These are phyloP conservation scores for Clonostachys solani DNA, from an alignment of 2,329 filamentous ascomycete genomes.

Conservation along the genomic window DNA sequence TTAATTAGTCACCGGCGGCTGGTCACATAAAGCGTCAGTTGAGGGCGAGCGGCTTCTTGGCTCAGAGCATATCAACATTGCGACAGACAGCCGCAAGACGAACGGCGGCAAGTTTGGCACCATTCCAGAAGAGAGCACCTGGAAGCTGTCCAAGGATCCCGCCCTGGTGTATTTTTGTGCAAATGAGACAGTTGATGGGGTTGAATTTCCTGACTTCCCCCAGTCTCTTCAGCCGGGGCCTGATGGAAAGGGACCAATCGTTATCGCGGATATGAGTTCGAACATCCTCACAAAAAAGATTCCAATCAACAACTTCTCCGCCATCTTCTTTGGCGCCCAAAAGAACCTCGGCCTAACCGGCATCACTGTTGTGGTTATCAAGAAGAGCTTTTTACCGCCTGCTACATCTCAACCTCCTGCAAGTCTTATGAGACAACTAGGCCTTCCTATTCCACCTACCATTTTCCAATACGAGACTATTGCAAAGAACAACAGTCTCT, in stretches of 20 bases:
- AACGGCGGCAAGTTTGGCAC: constrained; percentile 81
- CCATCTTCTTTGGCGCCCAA: constrained; percentile 90
- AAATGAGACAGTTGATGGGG: constrained; percentile 76
- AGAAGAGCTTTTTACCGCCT: constrained; percentile 74
- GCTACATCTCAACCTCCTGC: constrained; percentile 60
- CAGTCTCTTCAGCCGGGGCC: constrained; percentile 51
- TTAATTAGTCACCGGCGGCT: constrained; percentile 86
- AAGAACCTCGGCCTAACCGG: constrained; percentile 90
- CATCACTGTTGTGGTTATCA: constrained; percentile 80
- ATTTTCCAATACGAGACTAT: constrained; percentile 81
- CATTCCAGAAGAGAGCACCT: constrained; percentile 73
- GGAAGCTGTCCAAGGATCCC: constrained; percentile 66
- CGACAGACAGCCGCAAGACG: constrained; percentile 57
- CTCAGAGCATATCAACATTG: constrained; percentile 75
- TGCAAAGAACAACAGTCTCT: constrained; percentile 89
- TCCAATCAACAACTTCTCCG: constrained; percentile 72
- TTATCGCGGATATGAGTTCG: constrained; percentile 90
- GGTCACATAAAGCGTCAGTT: constrained; percentile 81
- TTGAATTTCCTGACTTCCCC: constrained; percentile 80
- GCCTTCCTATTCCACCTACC: constrained; percentile 72
- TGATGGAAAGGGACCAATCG: constrained; percentile 64
- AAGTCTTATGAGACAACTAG: constrained; percentile 66
- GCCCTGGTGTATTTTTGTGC: constrained; percentile 86
- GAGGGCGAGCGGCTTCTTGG: constrained; percentile 79
- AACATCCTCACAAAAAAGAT: constrained; percentile 85